These are phyloP conservation scores for Sphagnurus paluster DNA, from an alignment of 1,284 basidiomycete genomes.

Conservation along the genomic window DNA sequence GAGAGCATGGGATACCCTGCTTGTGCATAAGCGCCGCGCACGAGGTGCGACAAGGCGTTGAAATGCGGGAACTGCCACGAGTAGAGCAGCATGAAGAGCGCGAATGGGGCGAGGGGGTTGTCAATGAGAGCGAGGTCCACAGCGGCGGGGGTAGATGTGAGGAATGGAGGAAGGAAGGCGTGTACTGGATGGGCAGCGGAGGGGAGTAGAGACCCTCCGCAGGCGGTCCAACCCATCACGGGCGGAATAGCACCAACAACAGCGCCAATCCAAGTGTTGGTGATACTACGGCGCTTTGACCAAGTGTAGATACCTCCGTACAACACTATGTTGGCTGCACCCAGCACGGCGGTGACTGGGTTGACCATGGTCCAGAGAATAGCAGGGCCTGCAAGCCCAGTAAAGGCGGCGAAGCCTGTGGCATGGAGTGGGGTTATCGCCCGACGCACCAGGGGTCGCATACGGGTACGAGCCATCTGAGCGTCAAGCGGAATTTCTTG, in stretches of 20 bases:
- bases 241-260: constrained; percentile 94
- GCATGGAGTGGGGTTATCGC: constrained; percentile 87
- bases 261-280: constrained; percentile 95
- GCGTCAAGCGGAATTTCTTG: constrained; percentile 96
- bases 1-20: constrained; percentile 95
- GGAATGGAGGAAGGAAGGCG: constrained; percentile 54
- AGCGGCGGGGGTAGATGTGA: constrained; percentile 29
- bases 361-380: constrained; percentile 88
- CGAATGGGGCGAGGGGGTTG: constrained; percentile 77
- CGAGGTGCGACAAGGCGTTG: constrained; percentile 88
- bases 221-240: constrained; percentile 98
- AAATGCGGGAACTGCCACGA: constrained; percentile 99
- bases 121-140: constrained; percentile 54
- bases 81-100: constrained; percentile 83
- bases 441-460: constrained; percentile 85
- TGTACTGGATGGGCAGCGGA: constrained; percentile 48
- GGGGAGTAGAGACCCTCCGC: constrained; percentile 80
- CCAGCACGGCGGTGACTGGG: constrained; percentile 84
- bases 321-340: constrained; percentile 82
- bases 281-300: constrained; percentile 87
- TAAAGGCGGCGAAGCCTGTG: constrained; percentile 72
- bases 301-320: constrained; percentile 95
- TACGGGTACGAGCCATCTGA: constrained; percentile 92
- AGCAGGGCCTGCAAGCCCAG: constrained; percentile 77
- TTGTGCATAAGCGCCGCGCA: constrained; percentile 88